Evolutionary conservation across 495 filamentous ascomycete species (phyloP), one percentile per base, ranked within the genome.

Genomic region (Lentithecium fluviatile): DNA sequence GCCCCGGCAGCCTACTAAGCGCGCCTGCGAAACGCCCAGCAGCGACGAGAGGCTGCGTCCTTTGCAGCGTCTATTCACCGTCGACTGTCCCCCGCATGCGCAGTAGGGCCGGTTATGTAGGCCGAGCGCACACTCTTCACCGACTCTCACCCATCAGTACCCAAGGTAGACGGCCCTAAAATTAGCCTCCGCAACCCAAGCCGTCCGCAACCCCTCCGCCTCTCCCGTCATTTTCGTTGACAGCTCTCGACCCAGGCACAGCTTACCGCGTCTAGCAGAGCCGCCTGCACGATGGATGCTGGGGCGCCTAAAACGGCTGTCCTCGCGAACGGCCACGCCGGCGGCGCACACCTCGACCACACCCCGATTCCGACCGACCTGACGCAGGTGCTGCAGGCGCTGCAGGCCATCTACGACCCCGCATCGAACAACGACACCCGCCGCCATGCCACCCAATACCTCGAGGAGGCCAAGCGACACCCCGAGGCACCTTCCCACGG

Each of bases 371-470:
- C 40, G 36, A 49, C 54, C 46, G 70, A 70, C 38, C 62, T 80
- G 65, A 74, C 78, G 8, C 81, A 79, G 67, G 91, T 97, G 52
- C 81, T 90, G 70, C 81, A 87, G 54, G 94, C 95, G 24, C 80
- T 99, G 55, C 80, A 92, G 46, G 83, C 93, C 59, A 86, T 95
- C 52, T 91, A 97, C 77, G 86, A 83, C 65, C 85, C 92, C 20
- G 80, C 85, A 52, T 92, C 90, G 23, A 78, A 86, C 50, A 96
- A 96, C 75, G 83, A 88, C 50, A 77, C 86, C n/a, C 91, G 94
- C 47, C 82, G 88, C 70, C 80, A 95, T 67, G 94, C 94, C 38
- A 83, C 90, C 52, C 68, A 80, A 7, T 95, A 88, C 71, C 85
- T 99, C 56, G 93, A 97, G 69, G 74, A 86, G 17, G 79, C 92